phyloP scores from a whole-genome alignment of 169 alveolate species.

The Babesia gibsoni region DNA sequence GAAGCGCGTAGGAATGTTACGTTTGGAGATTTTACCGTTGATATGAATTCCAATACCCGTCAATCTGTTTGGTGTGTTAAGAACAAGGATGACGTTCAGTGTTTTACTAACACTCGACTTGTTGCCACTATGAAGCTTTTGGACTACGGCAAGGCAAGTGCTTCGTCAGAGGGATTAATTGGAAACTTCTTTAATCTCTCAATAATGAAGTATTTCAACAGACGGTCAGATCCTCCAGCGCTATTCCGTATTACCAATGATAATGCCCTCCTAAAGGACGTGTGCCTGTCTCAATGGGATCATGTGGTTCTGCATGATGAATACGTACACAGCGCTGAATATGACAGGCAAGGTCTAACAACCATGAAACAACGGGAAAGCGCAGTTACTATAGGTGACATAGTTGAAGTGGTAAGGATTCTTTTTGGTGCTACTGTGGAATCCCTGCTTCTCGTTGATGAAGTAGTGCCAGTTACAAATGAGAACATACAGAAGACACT shows the following conservation, averaged over 20 bases:
- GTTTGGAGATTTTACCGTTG: neutral
- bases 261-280: slow-evolving; percentile 25
- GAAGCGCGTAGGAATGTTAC: neutral
- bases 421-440: slow-evolving; percentile 42
- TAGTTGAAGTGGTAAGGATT: slow-evolving; percentile 10
- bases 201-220: slow-evolving; percentile 29
- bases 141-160: neutral
- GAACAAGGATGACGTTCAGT: neutral
- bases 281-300: slow-evolving; percentile 54
- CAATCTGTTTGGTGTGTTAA: neutral
- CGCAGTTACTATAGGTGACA: slow-evolving; percentile 17
- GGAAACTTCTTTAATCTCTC: slow-evolving; percentile 37
- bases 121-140: slow-evolving; percentile 10
- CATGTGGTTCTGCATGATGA: slow-evolving; percentile 5
- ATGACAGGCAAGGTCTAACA: neutral
- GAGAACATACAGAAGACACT: slow-evolving; percentile 3
- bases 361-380: neutral
- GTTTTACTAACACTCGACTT: neutral
- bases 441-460: neutral
- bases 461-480: slow-evolving; percentile 2
- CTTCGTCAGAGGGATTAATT: neutral
- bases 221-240: slow-evolving; percentile 9
- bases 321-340: neutral
- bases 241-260: slow-evolving; percentile 7
- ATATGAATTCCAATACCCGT: neutral